Conservation (phyloP, 2,329 filamentous ascomycete species). For the Fusarium pseudocircinatum region DNA sequence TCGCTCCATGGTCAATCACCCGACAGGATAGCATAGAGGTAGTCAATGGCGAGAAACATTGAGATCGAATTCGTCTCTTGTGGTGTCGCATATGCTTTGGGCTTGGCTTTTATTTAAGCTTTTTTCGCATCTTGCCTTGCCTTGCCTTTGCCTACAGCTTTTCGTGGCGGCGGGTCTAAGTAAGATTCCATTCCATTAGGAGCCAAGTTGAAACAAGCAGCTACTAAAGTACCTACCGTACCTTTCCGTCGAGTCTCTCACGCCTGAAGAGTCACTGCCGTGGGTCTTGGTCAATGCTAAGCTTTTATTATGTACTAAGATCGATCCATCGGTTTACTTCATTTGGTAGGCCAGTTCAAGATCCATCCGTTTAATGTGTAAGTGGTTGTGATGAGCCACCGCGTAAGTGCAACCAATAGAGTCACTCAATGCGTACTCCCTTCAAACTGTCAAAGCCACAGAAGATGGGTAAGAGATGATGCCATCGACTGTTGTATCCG, state of each 20-base stretch:
- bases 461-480: neutral
- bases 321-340: neutral
- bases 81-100: neutral
- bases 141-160: neutral
- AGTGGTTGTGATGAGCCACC: neutral
- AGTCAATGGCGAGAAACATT: neutral
- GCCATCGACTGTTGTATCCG: neutral
- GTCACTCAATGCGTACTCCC: neutral
- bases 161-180: conserved; percentile 4
- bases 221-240: neutral
- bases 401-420: neutral
- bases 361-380: neutral
- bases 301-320: neutral
- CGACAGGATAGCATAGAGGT: neutral
- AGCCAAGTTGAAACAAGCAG: neutral
- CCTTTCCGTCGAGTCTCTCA: neutral
- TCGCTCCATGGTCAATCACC: neutral
- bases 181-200: neutral
- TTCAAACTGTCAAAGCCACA: neutral
- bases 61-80: neutral
- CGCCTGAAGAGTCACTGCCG: conserved; percentile 25
- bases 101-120: conserved; percentile 14
- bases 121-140: neutral
- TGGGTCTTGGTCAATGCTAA: neutral
- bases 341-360: neutral